A percentile compares a stretch with the other conserved stretches of the same genome.
phyloP scores from a whole-genome alignment of 768 basidiomycete genomes.

The Clitopilus hobsonii region DNA sequence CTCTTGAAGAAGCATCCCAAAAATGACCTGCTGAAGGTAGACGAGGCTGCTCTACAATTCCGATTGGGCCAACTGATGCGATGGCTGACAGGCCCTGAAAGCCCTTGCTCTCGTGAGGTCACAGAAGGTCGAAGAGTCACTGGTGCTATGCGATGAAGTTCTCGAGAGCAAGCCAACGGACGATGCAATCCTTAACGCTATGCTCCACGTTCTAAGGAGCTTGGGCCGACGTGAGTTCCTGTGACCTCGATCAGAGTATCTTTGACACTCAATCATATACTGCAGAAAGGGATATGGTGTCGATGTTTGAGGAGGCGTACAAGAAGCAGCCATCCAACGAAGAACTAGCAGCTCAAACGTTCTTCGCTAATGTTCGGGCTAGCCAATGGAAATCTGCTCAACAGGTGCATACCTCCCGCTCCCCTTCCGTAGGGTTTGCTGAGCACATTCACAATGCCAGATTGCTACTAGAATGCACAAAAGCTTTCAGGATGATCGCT shows the following conservation, averaged over 20 bases:
- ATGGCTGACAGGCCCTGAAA: conserved; percentile 54
- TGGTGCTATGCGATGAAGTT: conserved; percentile 75
- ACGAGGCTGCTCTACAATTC: conserved; percentile 4
- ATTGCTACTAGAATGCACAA: conserved; percentile 80
- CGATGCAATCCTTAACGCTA: conserved; percentile 69
- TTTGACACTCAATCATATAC: conserved; percentile 6
- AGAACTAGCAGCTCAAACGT: conserved; percentile 78
- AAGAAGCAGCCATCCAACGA: conserved; percentile 78
- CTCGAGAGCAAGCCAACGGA: conserved; percentile 68
- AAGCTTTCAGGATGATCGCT: conserved; percentile 77
- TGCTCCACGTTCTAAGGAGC: conserved; percentile 80
- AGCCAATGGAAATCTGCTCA: conserved; percentile 85
- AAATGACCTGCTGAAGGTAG: conserved; percentile 67
- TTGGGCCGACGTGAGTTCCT: conserved; percentile 57
- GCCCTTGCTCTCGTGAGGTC: conserved; percentile 79
- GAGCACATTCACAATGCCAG: conserved; percentile 28
- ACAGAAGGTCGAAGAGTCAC: conserved; percentile 82
- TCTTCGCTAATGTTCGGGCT: conserved; percentile 79
- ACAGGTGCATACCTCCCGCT: conserved; percentile 41
- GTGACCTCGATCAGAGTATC: not conserved
- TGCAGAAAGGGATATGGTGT: conserved; percentile 70
- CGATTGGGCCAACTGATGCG: not conserved
- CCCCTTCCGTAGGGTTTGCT: conserved; percentile 4
- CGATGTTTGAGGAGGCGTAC: conserved; percentile 84
- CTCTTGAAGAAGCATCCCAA: conserved; percentile 81